Base-by-base conservation (phyloP, 192 early-diverging fungal genomes). In the Coemansia sp. region DNA sequence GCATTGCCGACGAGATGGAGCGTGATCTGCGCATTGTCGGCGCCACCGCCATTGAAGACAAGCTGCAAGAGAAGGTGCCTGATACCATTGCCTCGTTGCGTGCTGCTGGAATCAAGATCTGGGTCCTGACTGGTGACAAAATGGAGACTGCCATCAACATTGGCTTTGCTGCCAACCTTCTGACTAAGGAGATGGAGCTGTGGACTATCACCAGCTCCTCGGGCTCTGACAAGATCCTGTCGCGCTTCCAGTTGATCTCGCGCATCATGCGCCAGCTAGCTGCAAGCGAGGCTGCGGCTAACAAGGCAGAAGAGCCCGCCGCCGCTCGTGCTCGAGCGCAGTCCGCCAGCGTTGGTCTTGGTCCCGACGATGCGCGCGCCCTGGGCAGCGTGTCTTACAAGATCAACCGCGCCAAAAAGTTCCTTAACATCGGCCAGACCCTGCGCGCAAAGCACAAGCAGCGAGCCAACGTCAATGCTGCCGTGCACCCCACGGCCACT, bases 121-220 rank as follows among this genome's bases (percentile, higher is more conserved):
- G 97, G 95, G 94, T 99, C 34, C 84, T 98, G 66, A 99, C 97
- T 2, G 97, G 95, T 19, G 95, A 99, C 84, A 99, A 99, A 78
- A 90, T 92, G 53, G 95, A 98, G 68, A 99, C 97, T 1, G 97
- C 97, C 4, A 97, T 99, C 78, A 96, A 97, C 75, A 99, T 99
- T 85, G 97, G 95, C 31, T 93, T 92, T 66, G 91, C 94, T 9
- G 94, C 94, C 84, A 96, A 96, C 63, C 80, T 99, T 44, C 81
- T 99, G 1, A 87, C 89, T 38, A 80, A 85, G 31, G 90, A 91
- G 44, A 96, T 95, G 94, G 86, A 90, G 66, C 78, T 95, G n/a
- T 88, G 88, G 84, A 90, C 87, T 23, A 80, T 86, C 53, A 82
- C 63, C 68, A 77, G 75, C 68, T 74, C 80, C 1, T 68, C 77